phyloP scores from a whole-genome alignment of 805 yeast genomes.

The Huiozyma naganishii region DNA sequence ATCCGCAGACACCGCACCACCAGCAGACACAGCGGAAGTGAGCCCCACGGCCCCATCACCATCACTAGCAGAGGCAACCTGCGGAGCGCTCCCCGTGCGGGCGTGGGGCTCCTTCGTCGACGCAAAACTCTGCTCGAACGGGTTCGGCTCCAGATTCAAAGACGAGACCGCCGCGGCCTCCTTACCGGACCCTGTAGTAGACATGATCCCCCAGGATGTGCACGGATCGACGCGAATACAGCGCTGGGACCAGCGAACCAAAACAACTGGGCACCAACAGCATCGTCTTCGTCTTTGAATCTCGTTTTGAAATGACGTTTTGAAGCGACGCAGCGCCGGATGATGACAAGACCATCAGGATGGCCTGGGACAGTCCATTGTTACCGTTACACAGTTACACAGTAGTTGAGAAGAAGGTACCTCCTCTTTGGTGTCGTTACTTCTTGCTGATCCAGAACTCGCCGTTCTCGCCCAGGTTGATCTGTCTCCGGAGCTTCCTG shows the following conservation, averaged over 20 bases:
- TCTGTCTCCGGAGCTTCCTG: slow-evolving; percentile 31
- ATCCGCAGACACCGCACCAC: neutral
- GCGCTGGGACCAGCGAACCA: too few species aligned
- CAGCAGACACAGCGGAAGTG: too few species aligned
- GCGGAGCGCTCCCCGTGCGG: neutral
- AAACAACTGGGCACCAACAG: too few species aligned
- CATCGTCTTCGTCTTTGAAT: too few species aligned
- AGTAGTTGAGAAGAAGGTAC: too few species aligned
- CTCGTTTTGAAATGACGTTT: too few species aligned
- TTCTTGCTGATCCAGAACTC: slow-evolving; percentile 27
- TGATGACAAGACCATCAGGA: too few species aligned
- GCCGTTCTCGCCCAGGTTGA: slow-evolving; percentile 33
- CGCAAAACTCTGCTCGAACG: slow-evolving; percentile 93
- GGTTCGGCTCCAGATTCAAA: slow-evolving; percentile 83
- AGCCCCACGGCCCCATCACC: neutral
- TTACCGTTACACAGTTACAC: too few species aligned
- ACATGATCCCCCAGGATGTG: neutral
- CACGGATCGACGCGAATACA: too few species aligned
- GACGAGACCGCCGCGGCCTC: slow-evolving; percentile 21
- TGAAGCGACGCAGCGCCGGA: too few species aligned
- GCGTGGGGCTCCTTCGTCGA: slow-evolving; percentile 25
- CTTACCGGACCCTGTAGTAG: neutral
- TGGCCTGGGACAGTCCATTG: too few species aligned
- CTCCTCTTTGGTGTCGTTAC: slow-evolving; percentile 1
- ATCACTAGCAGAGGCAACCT: neutral